Conservation (phyloP, 306 rosid species). For the Gastrolobium villosum region DNA sequence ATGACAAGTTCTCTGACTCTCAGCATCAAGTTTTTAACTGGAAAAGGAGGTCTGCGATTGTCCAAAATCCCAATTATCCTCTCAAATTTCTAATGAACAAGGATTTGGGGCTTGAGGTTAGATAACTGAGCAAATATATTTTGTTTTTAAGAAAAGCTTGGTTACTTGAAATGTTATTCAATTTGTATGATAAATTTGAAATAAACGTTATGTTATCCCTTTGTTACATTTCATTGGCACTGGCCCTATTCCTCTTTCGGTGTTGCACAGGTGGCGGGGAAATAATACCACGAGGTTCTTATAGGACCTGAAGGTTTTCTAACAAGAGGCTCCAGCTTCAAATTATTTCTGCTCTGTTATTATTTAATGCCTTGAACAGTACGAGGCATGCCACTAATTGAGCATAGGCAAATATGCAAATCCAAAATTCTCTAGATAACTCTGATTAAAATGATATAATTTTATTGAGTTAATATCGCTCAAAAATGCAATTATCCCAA, state of each 20-base stretch:
- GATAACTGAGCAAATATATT: neutral
- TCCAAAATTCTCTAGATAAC: too few relatives aligned
- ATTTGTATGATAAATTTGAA: neutral
- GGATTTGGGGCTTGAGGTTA: neutral
- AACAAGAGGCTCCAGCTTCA: neutral
- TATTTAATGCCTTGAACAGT: neutral
- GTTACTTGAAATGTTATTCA: neutral
- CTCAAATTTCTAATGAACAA: slow-evolving; percentile 9
- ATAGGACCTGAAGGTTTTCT: neutral
- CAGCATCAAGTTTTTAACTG: neutral
- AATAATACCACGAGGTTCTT: slow-evolving; percentile 19
- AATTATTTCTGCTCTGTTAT: neutral
- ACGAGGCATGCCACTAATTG: neutral
- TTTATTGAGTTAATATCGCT: neutral
- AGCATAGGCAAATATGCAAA: neutral
- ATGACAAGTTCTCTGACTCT: neutral
- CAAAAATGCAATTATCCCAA: neutral
- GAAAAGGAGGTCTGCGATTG: slow-evolving; percentile 6
- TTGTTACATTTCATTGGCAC: neutral
- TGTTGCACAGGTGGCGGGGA: slow-evolving; percentile 3
- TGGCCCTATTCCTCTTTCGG: neutral
- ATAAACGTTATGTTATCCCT: neutral
- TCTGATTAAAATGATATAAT: too few relatives aligned
- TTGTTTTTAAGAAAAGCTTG: neutral
- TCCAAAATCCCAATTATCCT: neutral